Conservation (phyloP, 2,329 filamentous ascomycete species). For the Hypomyces rosellus region DNA sequence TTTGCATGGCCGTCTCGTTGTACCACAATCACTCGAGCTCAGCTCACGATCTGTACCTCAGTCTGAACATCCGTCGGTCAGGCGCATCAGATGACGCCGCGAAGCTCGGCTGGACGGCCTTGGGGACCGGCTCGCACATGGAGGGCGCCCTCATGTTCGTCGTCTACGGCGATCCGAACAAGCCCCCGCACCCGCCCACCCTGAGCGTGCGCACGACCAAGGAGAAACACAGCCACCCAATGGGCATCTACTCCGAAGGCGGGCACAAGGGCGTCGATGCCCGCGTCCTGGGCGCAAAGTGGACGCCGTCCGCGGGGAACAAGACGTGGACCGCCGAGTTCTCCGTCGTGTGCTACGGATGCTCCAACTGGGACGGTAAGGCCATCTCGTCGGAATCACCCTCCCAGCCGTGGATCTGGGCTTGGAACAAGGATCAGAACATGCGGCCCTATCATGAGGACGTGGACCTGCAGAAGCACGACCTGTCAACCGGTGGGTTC, state of each 20-base stretch:
- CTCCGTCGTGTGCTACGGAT: constrained; percentile 19
- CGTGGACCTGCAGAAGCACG: constrained; percentile 12
- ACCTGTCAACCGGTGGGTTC: constrained; percentile 11
- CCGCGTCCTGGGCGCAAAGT: constrained; percentile 11
- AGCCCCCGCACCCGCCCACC: constrained; percentile 3
- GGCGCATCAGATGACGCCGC: neutral
- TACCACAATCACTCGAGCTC: constrained; percentile 15
- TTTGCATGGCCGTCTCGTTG: constrained; percentile 15
- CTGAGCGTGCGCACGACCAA: constrained; percentile 14
- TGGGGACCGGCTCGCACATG: constrained; percentile 15
- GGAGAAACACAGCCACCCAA: constrained; percentile 9
- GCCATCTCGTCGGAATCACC: constrained; percentile 12
- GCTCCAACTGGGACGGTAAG: constrained; percentile 16
- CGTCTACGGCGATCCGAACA: constrained; percentile 16
- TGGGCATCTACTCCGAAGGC: constrained; percentile 1
- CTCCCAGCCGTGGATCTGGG: constrained; percentile 22
- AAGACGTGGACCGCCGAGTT: constrained; percentile 10
- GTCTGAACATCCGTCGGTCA: constrained; percentile 8
- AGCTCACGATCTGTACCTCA: constrained; percentile 15
- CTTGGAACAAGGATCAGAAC: constrained; percentile 18
- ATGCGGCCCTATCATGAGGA: constrained; percentile 14
- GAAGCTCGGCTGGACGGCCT: constrained; percentile 14
- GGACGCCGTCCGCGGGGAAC: constrained; percentile 1
- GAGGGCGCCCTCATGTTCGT: constrained; percentile 17
- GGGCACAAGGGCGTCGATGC: constrained; percentile 7